A percentile compares a stretch with the other conserved stretches of the same genome.
Conservation (phyloP, 208 protist genomes). For the Leishmania tropica region DNA sequence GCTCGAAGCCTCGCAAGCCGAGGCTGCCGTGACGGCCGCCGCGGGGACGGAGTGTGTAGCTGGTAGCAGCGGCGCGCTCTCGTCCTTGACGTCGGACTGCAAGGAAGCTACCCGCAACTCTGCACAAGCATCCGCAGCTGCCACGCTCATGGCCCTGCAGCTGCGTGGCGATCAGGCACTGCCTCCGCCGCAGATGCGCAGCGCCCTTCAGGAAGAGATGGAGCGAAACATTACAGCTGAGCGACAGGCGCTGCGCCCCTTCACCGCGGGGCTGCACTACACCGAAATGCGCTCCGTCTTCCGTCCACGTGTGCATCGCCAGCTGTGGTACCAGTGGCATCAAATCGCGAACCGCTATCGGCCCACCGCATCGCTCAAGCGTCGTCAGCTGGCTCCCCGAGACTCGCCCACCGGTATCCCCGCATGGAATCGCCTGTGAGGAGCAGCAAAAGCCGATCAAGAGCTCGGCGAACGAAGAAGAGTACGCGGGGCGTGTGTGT, state of each 20-base stretch:
- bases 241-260: conserved; percentile 51
- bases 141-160: conserved; percentile 58
- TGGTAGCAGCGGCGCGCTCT: not conserved
- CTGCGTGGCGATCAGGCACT: conserved; percentile 75
- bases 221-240: conserved; percentile 52
- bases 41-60: no score
- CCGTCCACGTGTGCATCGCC: conserved; percentile 85
- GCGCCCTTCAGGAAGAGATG: conserved; percentile 56
- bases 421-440: conserved; percentile 84
- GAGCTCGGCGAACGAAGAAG: not conserved
- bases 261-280: conserved; percentile 76
- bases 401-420: conserved; percentile 90
- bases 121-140: conserved; percentile 35
- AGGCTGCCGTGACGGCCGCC: not conserved
- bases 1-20: conserved; percentile 28
- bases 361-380: conserved; percentile 76
- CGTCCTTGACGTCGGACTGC: not conserved
- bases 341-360: conserved; percentile 89
- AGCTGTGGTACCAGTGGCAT: conserved; percentile 93
- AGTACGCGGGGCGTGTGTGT: not conserved
- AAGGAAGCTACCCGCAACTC: conserved; percentile 10
- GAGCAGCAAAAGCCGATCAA: no score
- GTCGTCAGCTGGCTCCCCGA: conserved; percentile 80
- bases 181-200: conserved; percentile 45
- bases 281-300: conserved; percentile 86